phyloP scores from a whole-genome alignment of 2,329 filamentous ascomycete species.

The Aspergillus sp. region DNA sequence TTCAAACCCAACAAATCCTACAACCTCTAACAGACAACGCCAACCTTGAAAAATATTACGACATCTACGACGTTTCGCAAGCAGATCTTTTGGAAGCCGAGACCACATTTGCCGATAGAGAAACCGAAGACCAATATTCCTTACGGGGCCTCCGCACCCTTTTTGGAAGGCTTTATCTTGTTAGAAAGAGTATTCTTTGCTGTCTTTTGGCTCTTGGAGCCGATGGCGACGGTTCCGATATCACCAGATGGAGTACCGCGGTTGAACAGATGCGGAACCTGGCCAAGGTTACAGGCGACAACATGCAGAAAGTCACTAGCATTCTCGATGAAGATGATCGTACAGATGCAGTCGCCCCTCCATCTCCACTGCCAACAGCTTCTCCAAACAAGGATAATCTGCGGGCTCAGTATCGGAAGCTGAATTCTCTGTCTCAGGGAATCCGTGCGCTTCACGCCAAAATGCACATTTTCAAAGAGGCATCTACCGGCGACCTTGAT shows the following conservation, averaged over 20 bases:
- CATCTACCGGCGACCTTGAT: constrained; percentile 79
- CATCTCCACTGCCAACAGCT: constrained; percentile 64
- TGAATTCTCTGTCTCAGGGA: constrained; percentile 85
- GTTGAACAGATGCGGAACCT: constrained; percentile 74
- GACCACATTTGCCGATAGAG: constrained; percentile 64
- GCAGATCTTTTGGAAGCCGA: constrained; percentile 74
- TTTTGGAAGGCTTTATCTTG: constrained; percentile 76
- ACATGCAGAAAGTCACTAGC: constrained; percentile 67
- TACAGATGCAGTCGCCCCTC: constrained; percentile 55
- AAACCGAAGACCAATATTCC: constrained; percentile 77
- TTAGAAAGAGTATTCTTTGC: constrained; percentile 85
- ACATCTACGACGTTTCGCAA: constrained; percentile 80
- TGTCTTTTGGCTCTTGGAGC: constrained; percentile 87
- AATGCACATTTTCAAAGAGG: constrained; percentile 86
- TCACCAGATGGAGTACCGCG: constrained; percentile 76
- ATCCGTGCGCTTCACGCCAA: constrained; percentile 94
- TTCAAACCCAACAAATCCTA: constrained; percentile 69
- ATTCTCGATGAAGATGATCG: constrained; percentile 81
- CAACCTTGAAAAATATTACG: constrained; percentile 89
- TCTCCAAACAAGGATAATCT: constrained; percentile 81
- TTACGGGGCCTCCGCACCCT: constrained; percentile 79
- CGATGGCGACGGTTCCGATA: constrained; percentile 75
- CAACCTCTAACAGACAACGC: constrained; percentile 76
- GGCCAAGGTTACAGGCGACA: constrained; percentile 63
- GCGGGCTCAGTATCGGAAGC: constrained; percentile 83